Base-by-base conservation (phyloP, 1,284 basidiomycete genomes). In the Heimioporus punctisporus region DNA sequence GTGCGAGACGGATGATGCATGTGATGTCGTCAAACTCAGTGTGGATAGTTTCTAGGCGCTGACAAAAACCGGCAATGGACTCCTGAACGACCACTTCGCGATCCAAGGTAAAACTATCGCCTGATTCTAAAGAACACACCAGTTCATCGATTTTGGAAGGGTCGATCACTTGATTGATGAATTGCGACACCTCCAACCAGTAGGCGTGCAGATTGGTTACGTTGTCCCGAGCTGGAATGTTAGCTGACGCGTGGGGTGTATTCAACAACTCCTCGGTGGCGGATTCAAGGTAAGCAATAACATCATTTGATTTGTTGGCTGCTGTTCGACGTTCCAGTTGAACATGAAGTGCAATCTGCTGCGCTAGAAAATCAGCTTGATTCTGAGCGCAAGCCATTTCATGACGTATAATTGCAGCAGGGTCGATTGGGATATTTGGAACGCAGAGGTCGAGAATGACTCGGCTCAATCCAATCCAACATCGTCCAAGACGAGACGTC, bases 371-470 rank as follows among this genome's bases (percentile, higher is more conserved):
- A 0, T 70, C 63, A 19, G 78, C 68, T 51, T 85, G 77, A n/a
- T 75, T 65, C n/a, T 68, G 62, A 62, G 82, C 76, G 45, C 89
- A 83, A 39, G 78, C 73, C 7, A 72, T 71, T 0, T 79, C 76
- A 37, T 82, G 84, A 45, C 79, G 79, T 49, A 87, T 81, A 31
- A 90, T 81, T 21, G 86, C 86, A 17, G 90, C 85, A 11, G 97
- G 97, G 69, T 99, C 97, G 51, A 98, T 75, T 2, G 96, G 94
- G 6, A 88, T 76, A 65, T 93, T 84, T 0, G 97, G 95, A 46
- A 98, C 79, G 66, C 91, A 92, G n/a, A 97, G 78, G 2, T 85
- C 76, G 19, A 93, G 66, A 28, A 92, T 70, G 50, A 83, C 63
- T 28, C 77, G 76, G 46, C 86, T 83, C 27, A 93, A 67, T 0